Evolutionary conservation across 129 eudicot genomes (phyloP).

Genomic region (Centaurea solstitialis): DNA sequence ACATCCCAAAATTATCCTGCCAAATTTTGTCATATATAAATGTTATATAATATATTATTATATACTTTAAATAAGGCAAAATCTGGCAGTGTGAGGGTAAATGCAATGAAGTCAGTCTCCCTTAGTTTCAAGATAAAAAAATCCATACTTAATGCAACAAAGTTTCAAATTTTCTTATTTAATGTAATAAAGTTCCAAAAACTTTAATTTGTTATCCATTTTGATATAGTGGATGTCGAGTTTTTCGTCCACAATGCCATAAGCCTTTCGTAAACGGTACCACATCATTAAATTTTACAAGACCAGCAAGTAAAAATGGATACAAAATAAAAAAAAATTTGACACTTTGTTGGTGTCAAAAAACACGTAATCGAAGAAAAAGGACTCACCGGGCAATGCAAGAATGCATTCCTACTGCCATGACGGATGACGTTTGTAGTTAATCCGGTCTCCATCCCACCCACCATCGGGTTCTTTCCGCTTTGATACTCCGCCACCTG

Average conservation of each 20-base stretch:
- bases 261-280: not conserved
- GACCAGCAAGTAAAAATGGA: not conserved
- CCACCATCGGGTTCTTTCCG: slow-evolving; percentile 92
- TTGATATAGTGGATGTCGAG: not conserved
- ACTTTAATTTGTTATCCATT: not conserved
- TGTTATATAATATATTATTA: too few relatives aligned
- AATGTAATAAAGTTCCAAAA: not conserved
- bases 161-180: too few relatives aligned
- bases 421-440: slow-evolving; percentile 55
- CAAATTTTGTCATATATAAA: too few relatives aligned
- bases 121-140: too few relatives aligned
- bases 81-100: too few relatives aligned
- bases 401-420: slow-evolving; percentile 54
- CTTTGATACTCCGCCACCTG: slow-evolving; percentile 53
- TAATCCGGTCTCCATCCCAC: slow-evolving; percentile 62
- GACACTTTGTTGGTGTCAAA: not conserved
- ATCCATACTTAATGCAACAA: too few relatives aligned
- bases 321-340: not conserved
- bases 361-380: not conserved
- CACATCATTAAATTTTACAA: not conserved
- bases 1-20: too few relatives aligned
- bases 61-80: too few relatives aligned
- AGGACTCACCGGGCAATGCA: slow-evolving; percentile 28
- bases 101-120: too few relatives aligned
- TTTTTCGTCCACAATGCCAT: not conserved